phyloP scores from a whole-genome alignment of 345 rosid genomes.

The Brassica nigra region DNA sequence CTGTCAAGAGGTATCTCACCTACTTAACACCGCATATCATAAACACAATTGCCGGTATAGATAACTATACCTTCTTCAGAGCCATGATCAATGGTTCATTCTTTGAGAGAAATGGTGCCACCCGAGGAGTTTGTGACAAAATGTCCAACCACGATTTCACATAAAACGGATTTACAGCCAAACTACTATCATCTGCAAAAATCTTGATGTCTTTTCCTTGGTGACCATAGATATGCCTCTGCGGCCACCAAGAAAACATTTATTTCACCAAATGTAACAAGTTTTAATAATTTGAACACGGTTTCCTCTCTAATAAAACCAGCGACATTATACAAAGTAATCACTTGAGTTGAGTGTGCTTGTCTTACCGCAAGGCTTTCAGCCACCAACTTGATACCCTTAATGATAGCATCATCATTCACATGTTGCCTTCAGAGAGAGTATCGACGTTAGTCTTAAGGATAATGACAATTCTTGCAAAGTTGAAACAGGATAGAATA shows the following conservation, averaged over 20 bases:
- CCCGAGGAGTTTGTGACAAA: conserved; percentile 87
- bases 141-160: conserved; percentile 80
- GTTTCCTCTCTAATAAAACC: background rate
- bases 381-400: conserved; percentile 79
- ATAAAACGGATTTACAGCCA: conserved; percentile 84
- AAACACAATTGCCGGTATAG: background rate
- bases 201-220: conserved; percentile 75
- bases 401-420: conserved; percentile 63
- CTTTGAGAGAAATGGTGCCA: conserved; percentile 94
- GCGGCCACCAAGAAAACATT: conserved; percentile 25
- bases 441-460: background rate
- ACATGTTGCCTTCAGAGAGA: conserved; percentile 59
- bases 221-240: conserved; percentile 87
- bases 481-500: conserved; percentile 9
- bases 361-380: conserved; percentile 89
- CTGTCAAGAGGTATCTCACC: conserved; percentile 47
- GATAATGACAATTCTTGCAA: background rate
- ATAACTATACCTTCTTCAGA: conserved; percentile 67
- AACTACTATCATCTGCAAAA: conserved; percentile 81
- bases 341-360: conserved; percentile 12
- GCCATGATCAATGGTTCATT: conserved; percentile 80
- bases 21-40: conserved; percentile 26
- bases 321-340: background rate
- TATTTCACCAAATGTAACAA: background rate
- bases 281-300: background rate